phyloP scores from a whole-genome alignment of 2,329 filamentous ascomycete genomes.

The Penicillium psychrosexuale region DNA sequence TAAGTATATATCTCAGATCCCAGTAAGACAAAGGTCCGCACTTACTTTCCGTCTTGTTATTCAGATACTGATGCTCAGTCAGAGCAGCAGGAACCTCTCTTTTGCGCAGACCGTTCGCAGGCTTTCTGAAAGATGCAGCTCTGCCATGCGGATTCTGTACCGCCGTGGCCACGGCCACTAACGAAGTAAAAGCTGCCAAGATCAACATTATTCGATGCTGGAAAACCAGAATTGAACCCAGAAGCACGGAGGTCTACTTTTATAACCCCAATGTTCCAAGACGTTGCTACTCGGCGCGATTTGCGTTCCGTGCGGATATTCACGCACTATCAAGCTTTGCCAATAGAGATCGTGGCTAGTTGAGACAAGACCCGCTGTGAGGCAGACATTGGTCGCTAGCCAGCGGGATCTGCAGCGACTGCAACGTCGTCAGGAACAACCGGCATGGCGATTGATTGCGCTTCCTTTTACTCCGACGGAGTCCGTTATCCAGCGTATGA shows the following conservation, averaged over 20 bases:
- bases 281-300: not conserved
- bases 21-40: not conserved
- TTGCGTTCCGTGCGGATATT: not conserved
- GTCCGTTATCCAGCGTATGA: not conserved
- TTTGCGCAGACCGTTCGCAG: not conserved
- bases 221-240: not conserved
- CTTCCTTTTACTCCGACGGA: not conserved
- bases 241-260: not conserved
- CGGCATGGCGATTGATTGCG: conserved; percentile 14
- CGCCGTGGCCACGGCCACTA: conserved; percentile 10
- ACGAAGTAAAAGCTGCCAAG: conserved; percentile 2
- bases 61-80: conserved; percentile 12
- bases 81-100: not conserved
- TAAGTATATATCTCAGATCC: not conserved
- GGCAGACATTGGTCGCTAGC: conserved; percentile 1
- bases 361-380: not conserved
- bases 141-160: conserved; percentile 23
- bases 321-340: not conserved
- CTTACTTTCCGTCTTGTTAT: conserved; percentile 14
- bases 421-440: conserved; percentile 15
- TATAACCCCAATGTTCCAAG: not conserved
- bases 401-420: conserved; percentile 6
- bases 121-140: not conserved
- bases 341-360: not conserved
- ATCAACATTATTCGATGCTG: conserved; percentile 7